Evolutionary conservation across 352 stramenopile genomes (phyloP), one percentile per base, ranked within the genome.

Genomic region (Globisporangium nagaii): DNA sequence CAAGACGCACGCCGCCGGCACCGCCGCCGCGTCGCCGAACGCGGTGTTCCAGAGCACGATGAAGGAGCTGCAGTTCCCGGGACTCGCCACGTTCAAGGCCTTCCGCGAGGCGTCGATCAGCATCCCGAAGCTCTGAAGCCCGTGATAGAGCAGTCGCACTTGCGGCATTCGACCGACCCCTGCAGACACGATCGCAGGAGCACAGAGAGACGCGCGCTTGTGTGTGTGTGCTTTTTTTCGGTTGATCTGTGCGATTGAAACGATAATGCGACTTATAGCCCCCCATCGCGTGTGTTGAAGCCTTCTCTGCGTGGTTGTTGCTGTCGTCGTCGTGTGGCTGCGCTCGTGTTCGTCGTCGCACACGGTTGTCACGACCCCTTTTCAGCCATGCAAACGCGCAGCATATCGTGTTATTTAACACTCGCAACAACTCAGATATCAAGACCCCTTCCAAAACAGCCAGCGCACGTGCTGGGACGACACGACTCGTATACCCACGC

Each of bases 11-110:
- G 28, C 17, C n/a, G 53, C 62, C 45, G 53, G 15, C 37, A 37
- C 65, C 24, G 49, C 36, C 24, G 61, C 60, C 9, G 83, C 83
- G 50, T 97, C 92, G 24, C 73, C 89, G 56, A 98, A 96, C 50
- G 86, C 85, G n/a, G 94, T 88, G 78, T 95, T 98, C 71, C 87
- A 85, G 34, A 73, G 73, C 62, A 96, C 96, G 30, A 89, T 97
- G 40, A 90, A 96, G 78, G 67, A 98, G 84, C 51, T 99, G 79
- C 63, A 98, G 84, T 90, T 98, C 84, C 84, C 84, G 3, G 82
- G 76, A 10, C 77, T 93, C 24, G 67, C 74, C 34, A 66, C 64
- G 10, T 93, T 93, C 68, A 78, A 88, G 65, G 67, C 77, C 48
- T 92, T 94, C 73, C 82, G 82, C 34, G 75, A 91, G 22, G 79